Conservation (phyloP, 306 rosid genomes). For the Vicia faba region DNA sequence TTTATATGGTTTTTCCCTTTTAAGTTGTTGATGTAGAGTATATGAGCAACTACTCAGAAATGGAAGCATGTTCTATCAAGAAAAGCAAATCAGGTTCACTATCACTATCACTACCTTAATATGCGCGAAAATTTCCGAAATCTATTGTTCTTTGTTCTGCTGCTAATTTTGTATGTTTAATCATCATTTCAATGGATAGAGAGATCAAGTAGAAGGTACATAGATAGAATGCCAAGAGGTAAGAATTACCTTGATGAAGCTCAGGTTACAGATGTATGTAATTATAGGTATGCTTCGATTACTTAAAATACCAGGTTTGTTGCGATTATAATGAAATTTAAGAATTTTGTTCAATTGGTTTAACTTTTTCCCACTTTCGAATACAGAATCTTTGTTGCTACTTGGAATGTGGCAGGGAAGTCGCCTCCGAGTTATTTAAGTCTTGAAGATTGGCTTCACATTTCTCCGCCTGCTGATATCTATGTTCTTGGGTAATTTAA, state of each 20-base stretch:
- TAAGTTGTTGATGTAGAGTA: conserved; percentile 90
- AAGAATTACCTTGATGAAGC: conserved; percentile 68
- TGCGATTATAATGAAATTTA: background rate
- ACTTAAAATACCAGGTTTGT: background rate
- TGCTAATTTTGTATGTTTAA: conserved; percentile 32
- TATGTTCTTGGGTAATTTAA: conserved; percentile 87
- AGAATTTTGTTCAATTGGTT: conserved; percentile 19
- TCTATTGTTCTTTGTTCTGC: conserved; percentile 10
- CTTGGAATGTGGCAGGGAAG: conserved; percentile 99
- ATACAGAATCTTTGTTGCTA: conserved; percentile 80
- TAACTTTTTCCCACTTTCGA: conserved; percentile 20
- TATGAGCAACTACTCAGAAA: conserved; percentile 67
- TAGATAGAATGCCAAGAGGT: conserved; percentile 62
- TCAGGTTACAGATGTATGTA: conserved; percentile 75
- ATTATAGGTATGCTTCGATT: conserved; percentile 63
- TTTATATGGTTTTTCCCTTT: conserved; percentile 54
- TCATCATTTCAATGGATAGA: conserved; percentile 44
- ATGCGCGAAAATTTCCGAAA: conserved; percentile 35
- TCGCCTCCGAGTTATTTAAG: conserved; percentile 83
- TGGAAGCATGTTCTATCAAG: conserved; percentile 77
- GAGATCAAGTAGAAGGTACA: conserved; percentile 63
- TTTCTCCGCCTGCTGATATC: conserved; percentile 88
- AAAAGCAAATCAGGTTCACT: conserved; percentile 88
- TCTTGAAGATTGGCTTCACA: conserved; percentile 98
- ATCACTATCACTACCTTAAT: conserved; percentile 18